These are phyloP conservation scores for Domatiomyces catenatus DNA, from an alignment of 2,329 filamentous ascomycete species.

Conservation along the genomic window DNA sequence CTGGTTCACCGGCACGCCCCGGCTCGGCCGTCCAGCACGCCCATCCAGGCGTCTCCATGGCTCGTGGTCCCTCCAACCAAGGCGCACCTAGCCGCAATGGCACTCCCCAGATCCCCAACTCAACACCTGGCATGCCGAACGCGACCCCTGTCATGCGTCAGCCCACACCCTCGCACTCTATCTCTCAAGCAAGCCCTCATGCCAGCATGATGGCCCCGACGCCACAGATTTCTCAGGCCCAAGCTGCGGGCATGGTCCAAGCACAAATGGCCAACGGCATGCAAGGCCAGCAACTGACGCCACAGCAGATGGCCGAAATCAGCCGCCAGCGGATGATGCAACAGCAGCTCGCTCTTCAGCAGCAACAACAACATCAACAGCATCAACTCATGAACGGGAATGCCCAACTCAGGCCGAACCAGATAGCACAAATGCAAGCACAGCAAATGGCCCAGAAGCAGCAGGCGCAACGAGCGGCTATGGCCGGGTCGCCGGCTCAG, in stretches of 20 bases:
- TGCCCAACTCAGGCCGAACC: conserved; percentile 1
- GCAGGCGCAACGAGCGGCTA: conserved; percentile 19
- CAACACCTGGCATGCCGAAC: conserved; percentile 31
- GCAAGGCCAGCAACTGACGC: conserved; percentile 16
- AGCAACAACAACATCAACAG: conserved; percentile 19
- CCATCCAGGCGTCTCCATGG: conserved; percentile 33
- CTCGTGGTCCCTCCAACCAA: conserved; percentile 30
- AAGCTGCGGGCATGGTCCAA: conserved; percentile 21
- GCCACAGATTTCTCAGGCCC: conserved; percentile 29
- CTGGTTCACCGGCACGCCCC: conserved; percentile 31
- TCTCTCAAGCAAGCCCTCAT: conserved; percentile 32
- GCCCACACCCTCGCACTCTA: conserved; percentile 31
- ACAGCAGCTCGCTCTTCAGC: conserved; percentile 14
- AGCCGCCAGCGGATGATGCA: conserved; percentile 14
- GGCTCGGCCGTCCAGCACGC: conserved; percentile 32
- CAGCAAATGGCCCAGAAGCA: conserved; percentile 7
- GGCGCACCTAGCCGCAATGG: conserved; percentile 30
- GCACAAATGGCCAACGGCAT: conserved; percentile 25
- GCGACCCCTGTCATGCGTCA: conserved; percentile 34
- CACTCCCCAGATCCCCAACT: conserved; percentile 33
- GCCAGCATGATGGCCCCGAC: conserved; percentile 28
- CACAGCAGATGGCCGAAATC: conserved; percentile 22
- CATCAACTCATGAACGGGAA: conserved; percentile 14
- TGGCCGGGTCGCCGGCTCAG: conserved; percentile 18
- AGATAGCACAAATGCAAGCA: conserved; percentile 6